Conservation (phyloP, 768 basidiomycete species). For the Podaxis sp. region DNA sequence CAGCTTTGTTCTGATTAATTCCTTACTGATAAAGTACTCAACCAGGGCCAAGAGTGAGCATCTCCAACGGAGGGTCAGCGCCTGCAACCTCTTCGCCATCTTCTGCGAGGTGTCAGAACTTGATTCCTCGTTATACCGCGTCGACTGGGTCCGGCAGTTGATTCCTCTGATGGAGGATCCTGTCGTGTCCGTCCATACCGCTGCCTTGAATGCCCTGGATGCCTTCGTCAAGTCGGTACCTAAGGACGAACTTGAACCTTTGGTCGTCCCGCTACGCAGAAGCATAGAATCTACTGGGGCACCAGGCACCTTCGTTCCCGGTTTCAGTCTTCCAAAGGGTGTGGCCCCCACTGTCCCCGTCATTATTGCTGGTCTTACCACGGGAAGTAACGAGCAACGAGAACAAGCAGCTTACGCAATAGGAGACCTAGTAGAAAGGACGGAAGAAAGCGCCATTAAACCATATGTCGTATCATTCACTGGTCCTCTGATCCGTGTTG, state of each 20-base stretch:
- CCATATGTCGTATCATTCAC: constrained; percentile 95
- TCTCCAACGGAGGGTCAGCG: constrained; percentile 71
- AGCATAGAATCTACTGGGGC: constrained; percentile 85
- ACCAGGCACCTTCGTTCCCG: constrained; percentile 76
- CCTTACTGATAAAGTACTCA: constrained; percentile 4
- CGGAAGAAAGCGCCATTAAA: constrained; percentile 81
- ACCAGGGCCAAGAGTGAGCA: constrained; percentile 77
- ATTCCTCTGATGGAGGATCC: constrained; percentile 81
- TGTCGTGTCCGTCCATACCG: constrained; percentile 71
- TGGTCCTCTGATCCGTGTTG: constrained; percentile 93
- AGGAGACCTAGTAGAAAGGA: constrained; percentile 90
- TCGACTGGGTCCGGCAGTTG: constrained; percentile 94
- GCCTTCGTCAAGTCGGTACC: constrained; percentile 85
- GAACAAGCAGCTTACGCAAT: constrained; percentile 97
- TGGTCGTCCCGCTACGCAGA: constrained; percentile 86
- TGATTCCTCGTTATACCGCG: constrained; percentile 81
- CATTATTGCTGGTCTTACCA: constrained; percentile 89
- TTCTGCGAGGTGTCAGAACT: constrained; percentile 85
- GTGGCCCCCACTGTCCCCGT: constrained; percentile 81
- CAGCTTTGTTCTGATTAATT: background rate
- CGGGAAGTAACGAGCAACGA: constrained; percentile 91
- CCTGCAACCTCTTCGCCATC: constrained; percentile 71
- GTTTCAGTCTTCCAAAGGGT: constrained; percentile 85
- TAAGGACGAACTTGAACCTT: constrained; percentile 89
- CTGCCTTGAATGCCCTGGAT: constrained; percentile 83